Base-by-base conservation (phyloP, 495 filamentous ascomycete species). In the Neurospora sp. region DNA sequence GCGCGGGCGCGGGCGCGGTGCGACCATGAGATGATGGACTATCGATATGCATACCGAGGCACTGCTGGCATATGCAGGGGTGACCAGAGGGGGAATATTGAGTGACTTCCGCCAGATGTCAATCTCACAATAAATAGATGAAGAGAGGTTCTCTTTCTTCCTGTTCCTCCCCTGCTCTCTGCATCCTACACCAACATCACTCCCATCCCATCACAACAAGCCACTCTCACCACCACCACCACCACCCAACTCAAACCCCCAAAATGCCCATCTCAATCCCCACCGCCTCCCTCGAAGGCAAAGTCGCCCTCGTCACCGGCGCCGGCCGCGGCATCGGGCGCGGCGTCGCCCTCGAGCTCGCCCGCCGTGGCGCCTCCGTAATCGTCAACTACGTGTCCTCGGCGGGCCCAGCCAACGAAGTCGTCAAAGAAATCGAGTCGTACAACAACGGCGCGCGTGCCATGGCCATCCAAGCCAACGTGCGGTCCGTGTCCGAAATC, bases 361-460 rank as follows among this genome's bases (percentile, higher is more conserved):
- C 87, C 74, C 86, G 86, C 75, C 89, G 90, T 74, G 91, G 91
- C 8, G 90, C 90, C 65, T 89, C 86, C 68, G 88, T 95, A 38
- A 86, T 92, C 45, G 86, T 95, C 82, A 95, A 95, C 87, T 95
- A 93, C 81, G 87, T 89, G 72, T 87, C 87, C 74, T 88, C 86
- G 74, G 84, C 86, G 20, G 81, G 83, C 14, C 84, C 86, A 22
- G 92, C 92, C 40, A 84, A 92, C 35, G 85, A 89, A 75, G 87
- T 91, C 61, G 88, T 90, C 72, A 79, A 89, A 70, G 76, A 81
- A 59, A 83, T 86, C 72, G 68, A 73, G 31, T 70, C 69, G 4
- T 77, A 76, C 78, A 72, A 76, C 65, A 81, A 78, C 74, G 89
- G 89, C 38, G 85, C 84, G 69, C 86, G 87, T 68, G 92, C 89